A percentile compares a stretch with the other conserved stretches of the same genome.
Conservation (phyloP, 2,329 filamentous ascomycete species). For the Epichloe sp. region DNA sequence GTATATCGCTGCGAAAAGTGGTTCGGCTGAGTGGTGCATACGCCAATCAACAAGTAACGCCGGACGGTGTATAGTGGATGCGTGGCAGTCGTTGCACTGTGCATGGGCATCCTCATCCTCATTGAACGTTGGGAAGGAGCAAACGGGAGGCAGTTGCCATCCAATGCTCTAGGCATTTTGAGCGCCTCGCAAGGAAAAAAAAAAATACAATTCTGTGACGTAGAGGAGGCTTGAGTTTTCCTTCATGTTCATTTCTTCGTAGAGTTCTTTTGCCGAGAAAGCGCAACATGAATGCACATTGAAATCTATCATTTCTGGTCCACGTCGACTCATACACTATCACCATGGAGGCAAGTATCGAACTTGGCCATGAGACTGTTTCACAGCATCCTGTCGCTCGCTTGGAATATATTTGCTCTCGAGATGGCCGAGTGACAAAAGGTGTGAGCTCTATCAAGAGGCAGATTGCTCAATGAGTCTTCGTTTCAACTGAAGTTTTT, state of each 20-base stretch:
- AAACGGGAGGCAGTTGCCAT: neutral
- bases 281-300: neutral
- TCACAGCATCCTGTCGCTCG: neutral
- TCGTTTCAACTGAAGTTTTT: conserved; percentile 1
- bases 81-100: neutral
- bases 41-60: neutral
- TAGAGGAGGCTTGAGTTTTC: neutral
- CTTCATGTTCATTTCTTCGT: neutral
- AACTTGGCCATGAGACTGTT: neutral
- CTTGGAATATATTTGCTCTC: conserved; percentile 3
- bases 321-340: neutral
- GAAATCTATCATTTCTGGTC: neutral
- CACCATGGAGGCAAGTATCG: neutral
- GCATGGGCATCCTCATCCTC: neutral
- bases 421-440: conserved; percentile 1
- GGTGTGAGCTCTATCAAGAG: neutral
- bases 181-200: neutral
- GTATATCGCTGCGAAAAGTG: neutral
- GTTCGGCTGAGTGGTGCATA: neutral
- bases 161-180: neutral
- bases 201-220: neutral
- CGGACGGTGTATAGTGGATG: neutral
- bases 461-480: neutral
- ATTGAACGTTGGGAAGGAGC: neutral
- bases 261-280: neutral